Evolutionary conservation across 2,329 filamentous ascomycete species (phyloP).

Genomic region (Ophiostoma australiae): DNA sequence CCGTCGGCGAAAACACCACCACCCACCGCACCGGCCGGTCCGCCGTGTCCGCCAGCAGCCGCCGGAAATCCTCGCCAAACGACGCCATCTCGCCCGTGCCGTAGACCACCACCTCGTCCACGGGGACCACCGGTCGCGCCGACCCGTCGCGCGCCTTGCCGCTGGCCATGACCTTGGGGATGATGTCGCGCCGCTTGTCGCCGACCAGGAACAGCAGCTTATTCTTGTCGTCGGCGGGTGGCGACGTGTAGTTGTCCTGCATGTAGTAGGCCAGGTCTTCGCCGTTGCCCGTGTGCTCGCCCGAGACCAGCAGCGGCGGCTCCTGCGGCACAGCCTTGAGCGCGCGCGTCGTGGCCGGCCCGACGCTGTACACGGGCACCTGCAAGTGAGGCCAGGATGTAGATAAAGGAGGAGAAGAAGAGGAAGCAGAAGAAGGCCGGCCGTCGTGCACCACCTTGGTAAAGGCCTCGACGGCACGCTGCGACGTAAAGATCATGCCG

Average conservation of each 20-base stretch:
- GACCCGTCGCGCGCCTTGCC: conserved; percentile 23
- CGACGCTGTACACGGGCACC: conserved; percentile 69
- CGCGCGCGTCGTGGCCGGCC: conserved; percentile 73
- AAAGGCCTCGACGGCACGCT: conserved; percentile 77
- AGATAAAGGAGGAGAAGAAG: conserved; percentile 20
- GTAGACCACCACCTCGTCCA: conserved; percentile 81
- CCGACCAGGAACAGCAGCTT: conserved; percentile 80
- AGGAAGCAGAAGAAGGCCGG: conserved; percentile 30
- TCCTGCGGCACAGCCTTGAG: conserved; percentile 52
- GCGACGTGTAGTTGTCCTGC: conserved; percentile 62
- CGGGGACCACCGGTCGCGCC: conserved; percentile 38
- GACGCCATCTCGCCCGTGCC: conserved; percentile 76
- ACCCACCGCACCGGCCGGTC: conserved; percentile 56
- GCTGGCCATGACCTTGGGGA: conserved; percentile 72
- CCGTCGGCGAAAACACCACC: conserved; percentile 67
- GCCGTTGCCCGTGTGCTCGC: conserved; percentile 78
- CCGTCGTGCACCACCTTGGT: conserved; percentile 54
- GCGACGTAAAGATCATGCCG: conserved; percentile 79
- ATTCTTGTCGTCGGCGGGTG: conserved; percentile 24
- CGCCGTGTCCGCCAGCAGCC: conserved; percentile 44
- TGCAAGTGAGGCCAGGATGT: conserved; percentile 49
- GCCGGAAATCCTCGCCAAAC: conserved; percentile 64
- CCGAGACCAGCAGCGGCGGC: conserved; percentile 60
- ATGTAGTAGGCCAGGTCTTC: conserved; percentile 75
- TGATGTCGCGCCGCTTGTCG: conserved; percentile 83